Base-by-base conservation (phyloP, 2,329 filamentous ascomycete genomes). In the Penicillium brevicompactum region DNA sequence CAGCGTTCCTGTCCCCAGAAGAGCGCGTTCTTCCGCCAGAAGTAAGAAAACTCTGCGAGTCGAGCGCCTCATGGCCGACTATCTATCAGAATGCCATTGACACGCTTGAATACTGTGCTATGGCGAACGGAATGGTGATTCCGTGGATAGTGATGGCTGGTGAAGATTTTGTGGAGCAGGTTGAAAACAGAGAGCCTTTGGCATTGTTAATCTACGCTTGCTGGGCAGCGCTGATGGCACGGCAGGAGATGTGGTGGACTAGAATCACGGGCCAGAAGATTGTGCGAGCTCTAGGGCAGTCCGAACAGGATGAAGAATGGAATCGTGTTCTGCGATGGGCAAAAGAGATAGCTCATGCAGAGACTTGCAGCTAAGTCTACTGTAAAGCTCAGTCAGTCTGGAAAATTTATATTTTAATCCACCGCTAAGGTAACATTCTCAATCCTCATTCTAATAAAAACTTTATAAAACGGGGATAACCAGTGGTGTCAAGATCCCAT, bases 121-220 rank as follows among this genome's bases (percentile, higher is more conserved):
- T 44, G 3, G 16, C 38, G 7, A 38, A 50, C 8, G 37, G 30
- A 5, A 31, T 50, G 37, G 38, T 34, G 11, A 30, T 50, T 21
- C 48, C 48, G 8, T 50, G 48, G 37, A 34, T 50, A 8, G 21
- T 44, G 5, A 18, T 50, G n/a, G 48, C 31, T 24, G 40, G 48
- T 10, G 38, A 43, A 3, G 38, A 44, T 7, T 50, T 50, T 32
- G n/a, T 52, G 10, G 18, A 38, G 3, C 24, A 30, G 31, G 21
- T 60, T 1, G 40, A 49, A 13, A 18, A 43, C 3, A 14, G 46
- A 32, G 48, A 53, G 31, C 46, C 51, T 3, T 21, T 59, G 24
- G 49, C 56, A 6, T 49, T 61, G 31, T 32, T 59, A 41, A 54
- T 61, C 31, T 56, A 50, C 31, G 22, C 51, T n/a, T 56, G 53